Base-by-base conservation (phyloP, 495 filamentous ascomycete species). In the Penicillium maclennaniae region DNA sequence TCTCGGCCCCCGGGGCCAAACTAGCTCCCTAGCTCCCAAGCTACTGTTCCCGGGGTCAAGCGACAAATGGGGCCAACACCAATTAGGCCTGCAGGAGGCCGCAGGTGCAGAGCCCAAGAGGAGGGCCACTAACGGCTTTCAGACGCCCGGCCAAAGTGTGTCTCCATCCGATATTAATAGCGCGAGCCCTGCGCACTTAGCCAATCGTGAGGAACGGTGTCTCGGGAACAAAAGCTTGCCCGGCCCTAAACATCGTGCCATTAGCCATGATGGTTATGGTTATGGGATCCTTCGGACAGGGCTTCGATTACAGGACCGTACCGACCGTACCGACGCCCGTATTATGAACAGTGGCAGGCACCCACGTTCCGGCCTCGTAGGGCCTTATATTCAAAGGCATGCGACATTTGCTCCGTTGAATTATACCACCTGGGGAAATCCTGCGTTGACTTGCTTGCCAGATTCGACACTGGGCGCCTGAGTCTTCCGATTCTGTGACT, bases 361-460 rank as follows among this genome's bases (percentile, higher is more conserved):
- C 36, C 52, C 40, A 55, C 45, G 49, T 55, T 55, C 40, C 37
- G 43, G 23, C 43, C 43, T 17, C 47, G 48, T 41, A 49, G 20
- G 46, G 37, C 46, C 45, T 34, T 34, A 7, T 34, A 2, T 23
- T 23, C 5, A 23, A 23, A 34, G 15, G 31, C 31, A 34, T 34
- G 31, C 31, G 31, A 5, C 14, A 9, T 14, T 12, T 34, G 31
- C 31, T 34, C 31, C 14, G 16, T 21, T 10, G 15, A 34, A 21
- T 19, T 34, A 25, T 26, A 23, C 6, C 12, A n/a, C n/a, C n/a
- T n/a, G n/a, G n/a, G n/a, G n/a, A n/a, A n/a, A n/a, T n/a, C n/a
- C n/a, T n/a, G n/a, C n/a, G n/a, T n/a, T n/a, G n/a, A n/a, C n/a
- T n/a, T n/a, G n/a, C n/a, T n/a, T n/a, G n/a, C 10, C 9, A 12